Base-by-base conservation (phyloP, 768 basidiomycete species). In the Mycena crocata region DNA sequence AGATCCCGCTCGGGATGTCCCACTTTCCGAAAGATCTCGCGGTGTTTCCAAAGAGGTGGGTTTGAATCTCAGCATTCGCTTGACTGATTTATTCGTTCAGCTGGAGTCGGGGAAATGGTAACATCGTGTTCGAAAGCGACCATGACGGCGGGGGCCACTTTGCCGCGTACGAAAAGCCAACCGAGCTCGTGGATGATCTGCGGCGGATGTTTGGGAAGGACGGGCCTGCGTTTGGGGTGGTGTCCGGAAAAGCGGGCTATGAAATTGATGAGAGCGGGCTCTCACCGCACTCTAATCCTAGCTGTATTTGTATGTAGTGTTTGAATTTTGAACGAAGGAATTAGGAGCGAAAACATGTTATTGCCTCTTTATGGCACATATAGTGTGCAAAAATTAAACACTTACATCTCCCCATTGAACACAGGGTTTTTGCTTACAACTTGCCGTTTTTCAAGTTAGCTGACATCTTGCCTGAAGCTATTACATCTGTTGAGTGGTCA, bases 151-250 rank as follows among this genome's bases (percentile, higher is more conserved):
- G 57, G 2, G 57, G 50, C 1, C 64, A 64, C 26, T 59, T 65
- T 31, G 50, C 64, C 2, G 64, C 64, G 15, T 58, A 65, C 35
- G 64, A 65, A 21, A 59, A 46, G n/a, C 64, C 57, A 15, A n/a
- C 28, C 6, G 40, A 59, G 42, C 57, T 65, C 42, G 57, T 51
- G 32, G 31, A 9, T 35, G 63, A 57, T 26, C 34, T 84, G 24
- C 70, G 77, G n/a, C 76, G 69, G 61, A 83, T 83, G 81, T 84
- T 83, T 55, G 77, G 74, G 39, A 79, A 74, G 44, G 76, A 73
- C 19, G 80, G 82, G 0, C 75, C 76, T 8, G 81, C 79, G 21
- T 78, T 70, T 44, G 74, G 75, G 28, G 76, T 63, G 13, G 55
- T 64, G 15, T 35, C 62, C 1, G 62, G 54, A 5, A 48, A 57